Base-by-base conservation (phyloP, 2,329 filamentous ascomycete genomes). In the Fusarium goolgardi region DNA sequence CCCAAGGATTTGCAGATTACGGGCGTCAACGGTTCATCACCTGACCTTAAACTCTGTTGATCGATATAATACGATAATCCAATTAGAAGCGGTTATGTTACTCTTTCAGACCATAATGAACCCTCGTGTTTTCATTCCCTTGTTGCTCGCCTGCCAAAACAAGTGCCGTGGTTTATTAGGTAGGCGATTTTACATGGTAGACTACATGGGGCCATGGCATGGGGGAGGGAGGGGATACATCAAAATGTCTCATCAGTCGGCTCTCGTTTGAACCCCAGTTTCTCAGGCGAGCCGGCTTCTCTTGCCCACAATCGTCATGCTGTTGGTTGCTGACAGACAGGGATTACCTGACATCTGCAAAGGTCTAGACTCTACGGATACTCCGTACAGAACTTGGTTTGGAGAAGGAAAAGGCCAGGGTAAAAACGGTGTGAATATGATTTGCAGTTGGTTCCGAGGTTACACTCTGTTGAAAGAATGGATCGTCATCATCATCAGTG, bases 11-110 rank as follows among this genome's bases (percentile, higher is more conserved):
- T 52, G 53, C 65, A 39, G 57, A 69, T 73, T 69, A 62, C 71
- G 65, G 57, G 71, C 71, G 71, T 73, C 65, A 59, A 64, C 56
- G 53, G 34, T 35, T 56, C 61, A 73, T 73, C 71, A 73, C 71
- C 71, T 73, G 71, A 73, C 71, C 55, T 62, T 58, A 55, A 64
- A 73, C 64, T 59, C 49, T 62, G 58, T 63, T 56, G 49, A 57
- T 57, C 52, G n/a, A 35, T 40, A 41, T 34, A 29, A 43, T 15
- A 20, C n/a, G 23, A 27, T 11, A 50, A 27, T 39, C 47, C 47
- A 50, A 50, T 50, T 27, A 37, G 16, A 50, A 27, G n/a, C n/a
- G 7, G 11, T 27, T 27, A 23, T 50, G 9, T 20, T 39, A 27
- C 47, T 50, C 18, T 50, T 20, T 37, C 47, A 27, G 15, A 35